phyloP scores from a whole-genome alignment of 2,329 filamentous ascomycete species.

The Xylaria sp. region DNA sequence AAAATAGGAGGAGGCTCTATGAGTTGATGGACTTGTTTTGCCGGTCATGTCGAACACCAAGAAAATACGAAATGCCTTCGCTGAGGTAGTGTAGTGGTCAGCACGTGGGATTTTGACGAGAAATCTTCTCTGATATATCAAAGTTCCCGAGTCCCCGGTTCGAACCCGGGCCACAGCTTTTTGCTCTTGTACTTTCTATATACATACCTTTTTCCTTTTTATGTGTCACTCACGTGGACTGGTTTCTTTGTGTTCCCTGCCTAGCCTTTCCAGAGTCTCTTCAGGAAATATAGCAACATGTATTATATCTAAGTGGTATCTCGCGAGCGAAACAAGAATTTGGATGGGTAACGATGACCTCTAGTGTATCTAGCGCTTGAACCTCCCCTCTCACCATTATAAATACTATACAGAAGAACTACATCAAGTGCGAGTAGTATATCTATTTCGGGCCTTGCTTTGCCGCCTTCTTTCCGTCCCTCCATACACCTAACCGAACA shows the following conservation, averaged over 20 bases:
- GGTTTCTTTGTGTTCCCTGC: background rate
- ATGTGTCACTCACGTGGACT: background rate
- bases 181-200: background rate
- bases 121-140: background rate
- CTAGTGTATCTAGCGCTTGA: background rate
- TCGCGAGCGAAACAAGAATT: background rate
- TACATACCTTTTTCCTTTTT: slow-evolving; percentile 11
- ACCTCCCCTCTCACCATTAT: background rate
- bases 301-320: background rate
- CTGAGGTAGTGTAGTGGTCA: slow-evolving; percentile 49
- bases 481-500: background rate
- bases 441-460: background rate
- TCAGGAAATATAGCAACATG: background rate
- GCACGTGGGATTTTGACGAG: slow-evolving; percentile 46
- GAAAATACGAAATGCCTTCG: background rate
- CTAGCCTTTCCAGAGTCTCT: background rate
- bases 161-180: slow-evolving; percentile 44
- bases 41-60: background rate
- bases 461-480: background rate
- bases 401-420: background rate
- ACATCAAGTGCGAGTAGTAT: background rate
- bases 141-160: slow-evolving; percentile 46
- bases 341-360: background rate
- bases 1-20: too few relatives aligned
- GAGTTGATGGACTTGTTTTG: too few relatives aligned